phyloP scores from a whole-genome alignment of 345 rosid genomes.

The Populus alba region DNA sequence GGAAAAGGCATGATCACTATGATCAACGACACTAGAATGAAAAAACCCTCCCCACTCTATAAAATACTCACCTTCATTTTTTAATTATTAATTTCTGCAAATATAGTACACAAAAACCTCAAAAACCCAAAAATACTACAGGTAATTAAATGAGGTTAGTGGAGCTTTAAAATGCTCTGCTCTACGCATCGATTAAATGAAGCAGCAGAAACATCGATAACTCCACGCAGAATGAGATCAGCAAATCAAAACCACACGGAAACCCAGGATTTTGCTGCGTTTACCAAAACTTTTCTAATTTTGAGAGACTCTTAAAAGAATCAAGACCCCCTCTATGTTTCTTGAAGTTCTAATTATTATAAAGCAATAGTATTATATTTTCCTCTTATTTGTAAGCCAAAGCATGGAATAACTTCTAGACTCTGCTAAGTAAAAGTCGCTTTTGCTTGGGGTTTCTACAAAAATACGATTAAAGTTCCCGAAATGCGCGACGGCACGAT shows the following conservation, averaged over 20 bases:
- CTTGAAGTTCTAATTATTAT: constrained; percentile 12
- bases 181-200: constrained; percentile 1
- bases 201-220: neutral
- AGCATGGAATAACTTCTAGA: constrained; percentile 64
- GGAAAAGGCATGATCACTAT: constrained; percentile 42
- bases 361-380: constrained; percentile 15
- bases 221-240: constrained; percentile 6
- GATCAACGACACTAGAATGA: neutral
- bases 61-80: constrained; percentile 10
- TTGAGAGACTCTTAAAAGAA: constrained; percentile 14
- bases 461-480: constrained; percentile 38
- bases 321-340: neutral
- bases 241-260: constrained; percentile 27
- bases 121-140: neutral
- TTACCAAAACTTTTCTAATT: constrained; percentile 18
- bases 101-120: neutral
- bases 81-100: constrained; percentile 8
- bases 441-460: constrained; percentile 29
- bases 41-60: neutral
- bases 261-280: constrained; percentile 20
- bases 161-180: constrained; percentile 1
- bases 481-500: constrained; percentile 44
- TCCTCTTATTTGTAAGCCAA: constrained; percentile 40
- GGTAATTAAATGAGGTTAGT: neutral
- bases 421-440: constrained; percentile 42